Base-by-base conservation (phyloP, 75 land plant genomes). In the Selaginella moellendorffii region DNA sequence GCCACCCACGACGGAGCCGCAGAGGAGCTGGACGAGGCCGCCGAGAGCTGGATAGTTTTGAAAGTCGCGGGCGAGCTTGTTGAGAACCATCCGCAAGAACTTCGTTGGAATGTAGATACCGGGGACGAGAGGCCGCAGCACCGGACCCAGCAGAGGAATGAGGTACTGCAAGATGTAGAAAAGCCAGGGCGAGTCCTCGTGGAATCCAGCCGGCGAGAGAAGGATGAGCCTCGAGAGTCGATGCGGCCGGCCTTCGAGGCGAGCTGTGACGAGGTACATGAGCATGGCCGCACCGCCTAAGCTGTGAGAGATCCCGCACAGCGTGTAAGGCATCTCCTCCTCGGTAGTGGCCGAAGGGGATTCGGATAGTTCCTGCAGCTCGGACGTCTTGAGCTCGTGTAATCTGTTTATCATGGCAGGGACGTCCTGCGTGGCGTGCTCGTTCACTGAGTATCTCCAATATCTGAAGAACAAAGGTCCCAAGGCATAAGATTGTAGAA, bases 1-100 rank as follows among this genome's bases (percentile, higher is more conserved):
- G 0, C 99, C 99, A 24, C 99, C 99, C 18, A 82, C 83, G 18
- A 82, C 69, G 31, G 85, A 93, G 62, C 96, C 77, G 68, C 83
- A 62, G 1, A 95, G 73, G 1, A 92, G 82, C 62, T 95, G 99
- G 25, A 86, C 99, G 52, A 95, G 71, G 8, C 99, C 99, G 26
- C 99, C 99, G 19, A 95, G 61, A 10, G 99, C 99, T 29, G 99
- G 99, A 27, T 89, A 95, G 53, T 85, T 83, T 24, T 95, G 90
- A 59, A 95, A 82, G 61, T 95, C 99, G 12, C 96, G 68, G 0
- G 99, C 90, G 36, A 95, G 77, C 69, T 95, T 95, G 78, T 95
- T 89, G 54, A 95, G 63, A 24, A 95, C 78, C 80, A 84, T 87
- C 42, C 99, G 77, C 68, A 84, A 89, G 67, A 95, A 82, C 28